Evolutionary conservation across 768 basidiomycete species (phyloP).

Genomic region (Butyriboletus loyo): DNA sequence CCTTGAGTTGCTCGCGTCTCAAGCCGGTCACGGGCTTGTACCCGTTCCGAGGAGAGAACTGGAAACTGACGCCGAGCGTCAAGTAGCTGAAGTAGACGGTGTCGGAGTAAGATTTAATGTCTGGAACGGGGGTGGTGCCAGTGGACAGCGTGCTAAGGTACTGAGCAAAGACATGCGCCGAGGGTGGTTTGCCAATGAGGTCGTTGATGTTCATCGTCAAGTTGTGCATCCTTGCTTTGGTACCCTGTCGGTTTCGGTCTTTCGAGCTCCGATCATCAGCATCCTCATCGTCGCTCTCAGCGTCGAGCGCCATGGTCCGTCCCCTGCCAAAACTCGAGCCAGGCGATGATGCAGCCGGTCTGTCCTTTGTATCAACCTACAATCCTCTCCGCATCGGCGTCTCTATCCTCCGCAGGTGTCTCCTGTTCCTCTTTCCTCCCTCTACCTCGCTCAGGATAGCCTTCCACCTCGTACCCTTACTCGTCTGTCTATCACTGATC

Average conservation of each 20-base stretch:
- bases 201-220: conserved; percentile 21
- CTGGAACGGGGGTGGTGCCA: conserved; percentile 36
- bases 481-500: conserved; percentile 57
- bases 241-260: too few species aligned
- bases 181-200: conserved; percentile 54
- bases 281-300: conserved; percentile 5
- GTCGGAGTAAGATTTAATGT: conserved; percentile 79
- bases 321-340: conserved; percentile 19
- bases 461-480: conserved; percentile 62
- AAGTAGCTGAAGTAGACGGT: conserved; percentile 86
- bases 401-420: conserved; percentile 1
- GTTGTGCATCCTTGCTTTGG: too few species aligned
- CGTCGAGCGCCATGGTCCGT: conserved; percentile 20
- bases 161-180: conserved; percentile 40
- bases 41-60: conserved; percentile 63
- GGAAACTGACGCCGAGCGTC: conserved; percentile 74
- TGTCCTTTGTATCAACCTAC: conserved; percentile 3
- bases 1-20: conserved; percentile 44
- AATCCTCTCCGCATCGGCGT: conserved; percentile 5
- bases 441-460: conserved; percentile 34
- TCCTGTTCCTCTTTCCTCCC: conserved; percentile 11
- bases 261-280: conserved; percentile 23
- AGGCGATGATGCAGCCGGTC: conserved; percentile 7
- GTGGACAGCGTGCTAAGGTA: conserved; percentile 42
- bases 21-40: conserved; percentile 55